Base-by-base conservation (phyloP, 768 basidiomycete species). In the Kwoniella dendrophila region DNA sequence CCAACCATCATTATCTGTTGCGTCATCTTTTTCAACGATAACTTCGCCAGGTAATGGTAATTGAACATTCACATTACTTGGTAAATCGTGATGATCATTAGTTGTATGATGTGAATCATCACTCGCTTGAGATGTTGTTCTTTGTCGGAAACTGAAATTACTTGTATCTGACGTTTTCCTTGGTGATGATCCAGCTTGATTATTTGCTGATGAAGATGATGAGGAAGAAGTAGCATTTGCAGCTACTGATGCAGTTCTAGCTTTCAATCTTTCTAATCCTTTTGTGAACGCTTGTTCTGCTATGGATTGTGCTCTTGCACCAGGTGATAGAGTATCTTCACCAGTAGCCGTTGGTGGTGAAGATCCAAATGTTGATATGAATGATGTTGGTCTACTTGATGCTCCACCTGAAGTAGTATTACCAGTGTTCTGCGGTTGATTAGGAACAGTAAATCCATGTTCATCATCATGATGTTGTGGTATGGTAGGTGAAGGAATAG, bases 1-100 rank as follows among this genome's bases (percentile, higher is more conserved):
- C 93, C 93, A 97, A 3, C 93, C 93, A 63, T 94, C 91, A 3
- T 82, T 74, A 74, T 97, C 93, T 1, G 92, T 95, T 48, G 67
- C 71, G 22, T 71, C 74, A 49, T 75, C 74, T 24, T 47, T 59
- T 53, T 73, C 72, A 22, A 55, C 59, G 24, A 75, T 67, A 2
- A 65, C 61, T 44, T 71, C 71, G 10, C 57, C 53, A 16, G 65
- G 66, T 20, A 50, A 33, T 18, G 56, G 47, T 24, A 58, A 26
- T 14, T 58, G 48, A 45, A 58, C 45, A 26, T 34, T 57, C 50
- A 27, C 33, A 36, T 29, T 18, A 4, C 49, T 52, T 14, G 26
- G 20, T 30, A 16, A 22, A 6, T 18, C 24, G 24, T 41, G 32
- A 8, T 29, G 33, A 32, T 61, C 44, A 34, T 30, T 29, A n/a